phyloP scores from a whole-genome alignment of 495 filamentous ascomycete genomes.

The Glarea lozoyensis region DNA sequence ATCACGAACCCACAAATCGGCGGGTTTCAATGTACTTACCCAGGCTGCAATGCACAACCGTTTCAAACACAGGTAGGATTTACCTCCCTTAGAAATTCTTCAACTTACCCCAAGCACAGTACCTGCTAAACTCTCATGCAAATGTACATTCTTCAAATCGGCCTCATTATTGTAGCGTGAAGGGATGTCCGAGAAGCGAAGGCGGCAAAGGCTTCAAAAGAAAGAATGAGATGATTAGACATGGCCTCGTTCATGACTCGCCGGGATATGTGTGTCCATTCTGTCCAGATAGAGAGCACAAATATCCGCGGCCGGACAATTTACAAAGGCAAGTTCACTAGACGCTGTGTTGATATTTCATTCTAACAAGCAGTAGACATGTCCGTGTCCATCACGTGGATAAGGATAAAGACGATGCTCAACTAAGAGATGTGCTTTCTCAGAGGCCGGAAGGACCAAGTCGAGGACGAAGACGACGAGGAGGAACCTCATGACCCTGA shows the following conservation, averaged over 20 bases:
- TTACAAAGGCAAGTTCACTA: slow-evolving; percentile 64
- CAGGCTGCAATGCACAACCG: slow-evolving; percentile 70
- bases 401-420: slow-evolving; percentile 57
- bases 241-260: slow-evolving; percentile 89
- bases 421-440: slow-evolving; percentile 53
- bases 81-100: too few relatives aligned
- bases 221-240: slow-evolving; percentile 98
- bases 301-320: slow-evolving; percentile 95
- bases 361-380: slow-evolving; percentile 73
- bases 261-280: slow-evolving; percentile 97
- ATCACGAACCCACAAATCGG: slow-evolving; percentile 32
- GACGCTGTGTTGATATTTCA: not conserved
- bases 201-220: slow-evolving; percentile 95
- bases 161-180: slow-evolving; percentile 85
- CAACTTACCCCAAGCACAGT: slow-evolving; percentile 19
- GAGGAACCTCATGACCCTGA: slow-evolving; percentile 19
- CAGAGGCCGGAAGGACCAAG: slow-evolving; percentile 76
- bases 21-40: slow-evolving; percentile 47
- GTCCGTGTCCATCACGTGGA: slow-evolving; percentile 66
- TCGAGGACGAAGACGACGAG: slow-evolving; percentile 70
- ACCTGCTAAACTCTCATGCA: slow-evolving; percentile 75
- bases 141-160: slow-evolving; percentile 90
- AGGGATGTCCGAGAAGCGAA: slow-evolving; percentile 66
- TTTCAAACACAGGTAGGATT: slow-evolving; percentile 73
- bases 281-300: slow-evolving; percentile 91